Evolutionary conservation across 352 stramenopile genomes (phyloP), one percentile per base, ranked within the genome.

Genomic region (Phytophthora hibernalis): DNA sequence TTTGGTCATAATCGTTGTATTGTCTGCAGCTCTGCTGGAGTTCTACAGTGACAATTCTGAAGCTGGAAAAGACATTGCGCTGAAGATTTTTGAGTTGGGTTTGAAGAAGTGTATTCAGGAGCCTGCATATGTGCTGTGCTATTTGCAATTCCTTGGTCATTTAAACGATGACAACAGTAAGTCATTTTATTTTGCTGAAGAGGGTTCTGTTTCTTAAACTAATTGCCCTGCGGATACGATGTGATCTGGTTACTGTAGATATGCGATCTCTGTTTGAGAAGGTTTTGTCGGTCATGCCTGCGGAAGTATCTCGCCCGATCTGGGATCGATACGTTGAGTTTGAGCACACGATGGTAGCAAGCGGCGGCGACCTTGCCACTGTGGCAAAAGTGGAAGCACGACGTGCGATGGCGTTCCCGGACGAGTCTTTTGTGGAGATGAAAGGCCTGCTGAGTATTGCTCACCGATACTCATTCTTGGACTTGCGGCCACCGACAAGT

Each of bases 101-200:
- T 72, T 96, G 54, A 95, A 95, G 61, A 95, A 95, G 60, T 95
- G 80, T 61, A 96, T 96, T 51, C 85, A 96, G 30, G 85, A 95
- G 49, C 87, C 84, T 13, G 84, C 87, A 0, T 96, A 92, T 45
- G 84, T 95, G 31, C 40, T 95, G 31, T 93, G 85, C 63, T 96
- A 96, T 56, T 63, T 96, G 15, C 87, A 95, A 55, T 95, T 96
- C 50, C 78, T 96, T 10, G 71, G 85, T 1, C 89, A 96, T 50
- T 72, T 93, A 37, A 95, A 96, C 61, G 89, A 96, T 61, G 89
- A 96, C 72, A 96, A 95, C 68, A 96, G 87, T 96, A 75, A 61
- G 85, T 83, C 10, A 48, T 1, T 16, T 28, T 24, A 1, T 24
- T 48, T 28, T 26, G 9, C n/a, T 48, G 42, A 42, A n/a, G 13